Evolutionary conservation across 768 basidiomycete species (phyloP).

Genomic region (Tulasnella sp.): DNA sequence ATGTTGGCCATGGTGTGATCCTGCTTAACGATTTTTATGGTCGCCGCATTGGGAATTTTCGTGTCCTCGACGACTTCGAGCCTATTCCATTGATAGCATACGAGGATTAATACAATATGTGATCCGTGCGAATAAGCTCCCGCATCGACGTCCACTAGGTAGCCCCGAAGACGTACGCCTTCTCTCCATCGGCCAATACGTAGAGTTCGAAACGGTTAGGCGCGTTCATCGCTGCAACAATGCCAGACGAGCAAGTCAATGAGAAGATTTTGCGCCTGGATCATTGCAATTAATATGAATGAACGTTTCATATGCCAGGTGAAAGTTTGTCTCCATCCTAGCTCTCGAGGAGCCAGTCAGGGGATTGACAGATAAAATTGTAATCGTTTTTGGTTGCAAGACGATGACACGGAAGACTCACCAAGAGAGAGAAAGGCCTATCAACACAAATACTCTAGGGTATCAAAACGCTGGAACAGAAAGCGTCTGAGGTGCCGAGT

Average conservation of each 20-base stretch:
- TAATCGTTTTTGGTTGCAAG: constrained; percentile 27
- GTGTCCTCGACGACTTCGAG: constrained; percentile 90
- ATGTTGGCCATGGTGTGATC: constrained; percentile 96
- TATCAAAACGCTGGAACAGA: too few species aligned
- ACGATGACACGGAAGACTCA: too few species aligned
- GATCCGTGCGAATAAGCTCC: constrained; percentile 11
- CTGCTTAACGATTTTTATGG: constrained; percentile 88
- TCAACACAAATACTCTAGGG: not conserved
- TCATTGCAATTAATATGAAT: not conserved
- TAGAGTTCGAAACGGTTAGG: constrained; percentile 87
- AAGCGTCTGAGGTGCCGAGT: not conserved
- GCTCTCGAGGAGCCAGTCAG: constrained; percentile 27
- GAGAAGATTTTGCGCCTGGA: not conserved
- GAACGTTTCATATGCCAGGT: constrained; percentile 15
- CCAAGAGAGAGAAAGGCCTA: too few species aligned
- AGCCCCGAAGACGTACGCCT: constrained; percentile 51
- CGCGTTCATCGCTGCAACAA: constrained; percentile 63
- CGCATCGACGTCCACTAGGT: too few species aligned
- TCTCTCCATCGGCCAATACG: constrained; percentile 88
- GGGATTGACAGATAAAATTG: constrained; percentile 45
- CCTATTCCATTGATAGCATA: constrained; percentile 31
- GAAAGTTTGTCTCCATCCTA: constrained; percentile 9
- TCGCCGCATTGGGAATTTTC: constrained; percentile 95
- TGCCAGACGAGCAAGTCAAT: too few species aligned
- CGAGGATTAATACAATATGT: not conserved